These are phyloP conservation scores for Vinca minor DNA, from an alignment of 257 asterid species.

Conservation along the genomic window DNA sequence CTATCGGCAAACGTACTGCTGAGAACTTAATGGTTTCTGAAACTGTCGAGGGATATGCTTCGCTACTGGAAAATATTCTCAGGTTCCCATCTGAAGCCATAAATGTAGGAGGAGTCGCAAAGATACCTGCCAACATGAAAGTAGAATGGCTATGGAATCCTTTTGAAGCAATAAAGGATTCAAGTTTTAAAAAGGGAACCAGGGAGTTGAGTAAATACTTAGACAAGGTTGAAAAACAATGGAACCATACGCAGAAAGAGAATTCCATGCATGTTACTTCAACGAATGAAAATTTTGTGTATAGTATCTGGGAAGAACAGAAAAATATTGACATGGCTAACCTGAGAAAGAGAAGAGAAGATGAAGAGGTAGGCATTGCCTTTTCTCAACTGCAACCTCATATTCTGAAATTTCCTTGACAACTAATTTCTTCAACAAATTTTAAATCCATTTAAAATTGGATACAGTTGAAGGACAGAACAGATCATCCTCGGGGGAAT, in stretches of 20 bases:
- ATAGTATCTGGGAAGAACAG: slow-evolving; percentile 78
- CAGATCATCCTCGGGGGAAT: slow-evolving; percentile 70
- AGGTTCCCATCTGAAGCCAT: slow-evolving; percentile 73
- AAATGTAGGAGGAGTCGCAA: slow-evolving; percentile 33
- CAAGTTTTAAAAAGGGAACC: slow-evolving; percentile 22
- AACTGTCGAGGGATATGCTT: slow-evolving; percentile 67
- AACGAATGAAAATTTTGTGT: slow-evolving; percentile 42
- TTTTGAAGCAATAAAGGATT: slow-evolving; percentile 37
- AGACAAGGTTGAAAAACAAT: slow-evolving; percentile 46
- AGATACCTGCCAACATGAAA: slow-evolving; percentile 48
- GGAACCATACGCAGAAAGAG: slow-evolving; percentile 39
- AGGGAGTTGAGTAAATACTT: slow-evolving; percentile 18
- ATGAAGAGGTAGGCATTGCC: slow-evolving; percentile 54
- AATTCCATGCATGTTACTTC: slow-evolving; percentile 21
- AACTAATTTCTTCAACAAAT: slow-evolving; percentile 4
- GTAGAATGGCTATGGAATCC: slow-evolving; percentile 65
- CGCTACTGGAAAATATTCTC: slow-evolving; percentile 59
- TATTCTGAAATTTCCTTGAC: slow-evolving; percentile 2
- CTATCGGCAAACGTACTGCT: slow-evolving; percentile 51
- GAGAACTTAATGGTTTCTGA: slow-evolving; percentile 79
- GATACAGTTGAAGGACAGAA: slow-evolving; percentile 89
- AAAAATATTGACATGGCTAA: slow-evolving; percentile 41
- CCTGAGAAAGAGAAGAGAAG: slow-evolving; percentile 67
- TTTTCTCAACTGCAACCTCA: slow-evolving; percentile 4
- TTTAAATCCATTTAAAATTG: slow-evolving; percentile 8